phyloP scores from a whole-genome alignment of 2,329 filamentous ascomycete genomes.

The Pestalotiopsis sp. region DNA sequence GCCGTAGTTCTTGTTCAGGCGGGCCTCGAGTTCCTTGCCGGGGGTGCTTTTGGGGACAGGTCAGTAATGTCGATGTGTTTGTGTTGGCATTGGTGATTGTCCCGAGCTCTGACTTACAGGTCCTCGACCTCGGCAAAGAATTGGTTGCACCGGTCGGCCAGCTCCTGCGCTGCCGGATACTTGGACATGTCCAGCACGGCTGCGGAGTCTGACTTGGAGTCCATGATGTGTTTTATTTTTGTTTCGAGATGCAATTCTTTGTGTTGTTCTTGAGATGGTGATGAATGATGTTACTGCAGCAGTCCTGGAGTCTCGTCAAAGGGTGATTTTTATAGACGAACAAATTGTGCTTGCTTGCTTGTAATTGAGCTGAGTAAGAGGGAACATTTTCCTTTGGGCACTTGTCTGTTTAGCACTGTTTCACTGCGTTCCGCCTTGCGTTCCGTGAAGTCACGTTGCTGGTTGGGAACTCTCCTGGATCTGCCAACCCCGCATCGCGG shows the following conservation, averaged over 20 bases:
- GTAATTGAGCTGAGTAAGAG: not conserved
- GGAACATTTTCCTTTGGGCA: not conserved
- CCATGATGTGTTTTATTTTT: not conserved
- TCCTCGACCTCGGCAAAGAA: slow-evolving; percentile 34
- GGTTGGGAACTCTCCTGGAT: not conserved
- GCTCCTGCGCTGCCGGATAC: slow-evolving; percentile 30
- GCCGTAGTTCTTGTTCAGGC: slow-evolving; percentile 45
- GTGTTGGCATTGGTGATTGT: not conserved
- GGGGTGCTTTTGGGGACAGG: too few species aligned
- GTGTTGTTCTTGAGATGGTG: not conserved
- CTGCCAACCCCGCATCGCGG: not conserved
- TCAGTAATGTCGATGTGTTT: too few species aligned
- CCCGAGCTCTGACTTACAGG: slow-evolving; percentile 24
- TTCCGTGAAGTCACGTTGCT: not conserved
- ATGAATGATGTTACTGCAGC: not conserved
- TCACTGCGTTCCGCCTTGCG: not conserved
- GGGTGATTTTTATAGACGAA: not conserved
- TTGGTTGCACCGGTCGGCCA: slow-evolving; percentile 30
- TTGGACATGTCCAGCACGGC: slow-evolving; percentile 25
- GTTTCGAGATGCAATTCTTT: not conserved
- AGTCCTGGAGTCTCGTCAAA: not conserved
- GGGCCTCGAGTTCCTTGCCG: slow-evolving; percentile 44
- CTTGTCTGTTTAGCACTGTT: not conserved
- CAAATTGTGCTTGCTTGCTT: not conserved
- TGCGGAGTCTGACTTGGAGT: slow-evolving; percentile 14